Percentiles rank a stretch among this genome's conserved stretches.
These are phyloP conservation scores for Heterobasidion annosum DNA, from an alignment of 1,284 basidiomycete species.

Conservation along the genomic window DNA sequence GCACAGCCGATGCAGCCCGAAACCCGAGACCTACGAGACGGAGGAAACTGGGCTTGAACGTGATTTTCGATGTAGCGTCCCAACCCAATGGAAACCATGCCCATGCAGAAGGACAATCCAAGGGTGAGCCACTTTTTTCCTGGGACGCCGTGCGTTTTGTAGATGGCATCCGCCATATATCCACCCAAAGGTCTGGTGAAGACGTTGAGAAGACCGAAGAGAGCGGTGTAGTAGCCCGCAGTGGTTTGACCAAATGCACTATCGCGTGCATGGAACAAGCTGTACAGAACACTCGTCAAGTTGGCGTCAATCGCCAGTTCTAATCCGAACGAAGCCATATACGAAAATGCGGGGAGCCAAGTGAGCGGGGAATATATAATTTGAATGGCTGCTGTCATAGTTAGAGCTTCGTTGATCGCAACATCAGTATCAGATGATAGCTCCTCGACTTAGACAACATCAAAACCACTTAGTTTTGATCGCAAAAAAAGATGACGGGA, in stretches of 20 bases:
- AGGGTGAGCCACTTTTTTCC: conserved; percentile 48
- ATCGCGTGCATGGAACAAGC: conserved; percentile 21
- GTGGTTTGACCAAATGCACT: conserved; percentile 32
- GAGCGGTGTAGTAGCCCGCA: conserved; percentile 37
- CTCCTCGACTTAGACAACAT: neutral
- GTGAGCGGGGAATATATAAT: conserved; percentile 41
- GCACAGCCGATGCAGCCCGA: neutral
- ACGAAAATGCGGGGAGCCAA: conserved; percentile 46
- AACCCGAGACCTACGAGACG: neutral
- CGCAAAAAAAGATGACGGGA: neutral
- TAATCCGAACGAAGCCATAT: conserved; percentile 41
- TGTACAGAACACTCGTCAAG: conserved; percentile 39
- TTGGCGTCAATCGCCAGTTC: conserved; percentile 53
- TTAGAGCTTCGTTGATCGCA: conserved; percentile 43
- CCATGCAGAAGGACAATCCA: conserved; percentile 37
- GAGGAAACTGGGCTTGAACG: neutral
- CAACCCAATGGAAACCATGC: conserved; percentile 6
- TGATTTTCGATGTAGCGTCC: neutral
- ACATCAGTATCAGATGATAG: conserved; percentile 21
- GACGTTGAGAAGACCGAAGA: conserved; percentile 45
- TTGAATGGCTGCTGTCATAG: conserved; percentile 22
- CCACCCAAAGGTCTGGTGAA: conserved; percentile 47
- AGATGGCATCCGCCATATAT: conserved; percentile 40
- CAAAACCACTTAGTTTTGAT: neutral
- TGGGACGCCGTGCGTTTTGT: conserved; percentile 32